Base-by-base conservation (phyloP, 768 basidiomycete species). In the Calocera viscosa region DNA sequence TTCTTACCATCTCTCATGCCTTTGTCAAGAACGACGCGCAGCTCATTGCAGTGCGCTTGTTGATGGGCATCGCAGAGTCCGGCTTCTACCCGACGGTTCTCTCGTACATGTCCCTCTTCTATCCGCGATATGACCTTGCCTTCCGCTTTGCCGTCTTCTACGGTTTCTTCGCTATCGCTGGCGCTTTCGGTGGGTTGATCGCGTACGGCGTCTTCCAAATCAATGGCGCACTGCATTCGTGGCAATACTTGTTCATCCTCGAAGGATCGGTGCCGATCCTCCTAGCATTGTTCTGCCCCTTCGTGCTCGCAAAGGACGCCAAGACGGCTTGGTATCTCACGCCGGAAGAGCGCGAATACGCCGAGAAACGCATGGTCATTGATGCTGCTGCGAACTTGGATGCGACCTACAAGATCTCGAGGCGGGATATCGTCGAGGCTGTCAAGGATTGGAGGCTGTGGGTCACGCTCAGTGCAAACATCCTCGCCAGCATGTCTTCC, bases 111-210 rank as follows among this genome's bases (percentile, higher is more conserved):
- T 60, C 53, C 14, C 53, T 60, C 2, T 60, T 60, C 53, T 60
- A 60, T 60, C 53, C 53, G 26, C 53, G 53, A 2, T 60, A 60
- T 19, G 53, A 60, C 30, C 53, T 60, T 2, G 53, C 53, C 53
- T 60, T 60, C 53, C 53, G 53, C 53, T 60, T 60, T 32, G 53
- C 53, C 24, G 53, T 60, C 10, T 60, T 60, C 53, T 60, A 60
- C 30, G 53, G 53, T 14, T 60, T 60, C 30, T 60, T 60, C 53
- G 53, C 53, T 10, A 60, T 60, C 53, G 53, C 53, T 16, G 53
- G 53, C 22, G 53, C 53, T 28, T 60, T 60, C 53, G 53, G 53
- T 32, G 53, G 53, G 10, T 22, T 60, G 16, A 60, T 60, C 30
- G 53, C 53, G 14, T 60, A 60, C 26, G 53, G 53, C 16, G 19